A percentile compares a stretch with the other conserved stretches of the same genome.
Evolutionary conservation across 176 grass and related monocot species (phyloP).

Genomic region (Carex pumila): DNA sequence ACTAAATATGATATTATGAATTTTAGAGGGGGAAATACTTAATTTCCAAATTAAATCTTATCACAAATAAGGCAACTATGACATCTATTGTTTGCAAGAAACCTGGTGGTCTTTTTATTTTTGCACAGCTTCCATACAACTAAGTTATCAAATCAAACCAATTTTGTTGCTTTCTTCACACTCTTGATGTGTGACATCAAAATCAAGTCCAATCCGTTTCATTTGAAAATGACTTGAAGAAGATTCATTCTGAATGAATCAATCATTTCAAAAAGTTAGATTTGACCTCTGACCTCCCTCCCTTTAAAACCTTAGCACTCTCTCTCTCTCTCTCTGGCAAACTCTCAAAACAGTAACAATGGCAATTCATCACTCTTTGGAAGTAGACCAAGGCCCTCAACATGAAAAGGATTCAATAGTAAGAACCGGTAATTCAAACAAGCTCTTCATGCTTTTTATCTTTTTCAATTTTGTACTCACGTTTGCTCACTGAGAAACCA

Average conservation of each 20-base stretch:
- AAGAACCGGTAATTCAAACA: constrained; percentile 32
- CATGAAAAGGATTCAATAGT: constrained; percentile 10
- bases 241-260: not conserved
- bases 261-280: constrained; percentile 20
- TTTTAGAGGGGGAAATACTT: too few relatives aligned
- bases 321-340: not conserved
- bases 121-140: not conserved
- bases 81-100: not conserved
- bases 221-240: not conserved
- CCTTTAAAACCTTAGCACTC: not conserved
- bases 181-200: not conserved
- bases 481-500: not conserved
- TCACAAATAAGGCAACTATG: not conserved
- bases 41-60: not conserved
- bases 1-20: too few relatives aligned
- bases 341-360: constrained; percentile 15
- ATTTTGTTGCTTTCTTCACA: not conserved
- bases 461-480: not conserved
- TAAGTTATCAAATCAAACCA: constrained; percentile 3
- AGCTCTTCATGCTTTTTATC: not conserved
- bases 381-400: constrained; percentile 15
- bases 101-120: not conserved
- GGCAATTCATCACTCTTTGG: constrained; percentile 30
- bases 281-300: constrained; percentile 10
- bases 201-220: not conserved